Evolutionary conservation across 257 asterid genomes (phyloP).

Genomic region (Scutellaria galericulata): DNA sequence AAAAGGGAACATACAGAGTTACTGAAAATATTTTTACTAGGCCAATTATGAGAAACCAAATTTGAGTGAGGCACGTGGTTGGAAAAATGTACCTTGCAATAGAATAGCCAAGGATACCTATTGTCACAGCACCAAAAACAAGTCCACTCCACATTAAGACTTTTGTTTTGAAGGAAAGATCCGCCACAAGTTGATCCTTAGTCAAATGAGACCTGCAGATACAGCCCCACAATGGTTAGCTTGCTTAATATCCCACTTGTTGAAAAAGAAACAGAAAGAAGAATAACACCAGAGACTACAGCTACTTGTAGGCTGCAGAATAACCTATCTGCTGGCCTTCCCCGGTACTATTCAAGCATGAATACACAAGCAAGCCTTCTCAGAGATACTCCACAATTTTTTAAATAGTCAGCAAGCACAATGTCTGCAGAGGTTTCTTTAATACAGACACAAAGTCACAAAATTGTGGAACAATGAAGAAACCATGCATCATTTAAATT

Average conservation of each 20-base stretch:
- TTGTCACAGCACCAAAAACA: conserved; percentile 70
- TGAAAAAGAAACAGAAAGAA: conserved; percentile 23
- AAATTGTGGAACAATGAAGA: background rate
- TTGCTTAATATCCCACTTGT: conserved; percentile 26
- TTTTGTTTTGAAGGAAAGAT: conserved; percentile 69
- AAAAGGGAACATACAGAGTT: too few species aligned
- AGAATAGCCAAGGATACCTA: conserved; percentile 79
- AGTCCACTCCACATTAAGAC: conserved; percentile 75
- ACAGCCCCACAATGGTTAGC: conserved; percentile 34
- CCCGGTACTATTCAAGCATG: conserved; percentile 6
- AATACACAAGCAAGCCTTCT: background rate
- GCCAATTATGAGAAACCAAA: conserved; percentile 7
- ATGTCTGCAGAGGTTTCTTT: background rate
- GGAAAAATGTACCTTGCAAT: conserved; percentile 64
- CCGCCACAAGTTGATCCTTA: conserved; percentile 76
- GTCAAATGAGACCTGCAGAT: conserved; percentile 67
- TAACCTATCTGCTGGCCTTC: conserved; percentile 10
- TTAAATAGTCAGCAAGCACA: background rate
- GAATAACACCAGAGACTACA: conserved; percentile 19
- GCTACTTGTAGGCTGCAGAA: background rate
- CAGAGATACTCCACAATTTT: background rate
- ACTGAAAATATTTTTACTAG: conserved; percentile 8
- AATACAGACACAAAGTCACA: background rate
- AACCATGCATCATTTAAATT: background rate
- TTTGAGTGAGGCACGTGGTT: background rate